A percentile compares a stretch with the other conserved stretches of the same genome.
phyloP scores from a whole-genome alignment of 371 early-diverging fungal species.

The Lichtheimia hyalospora region DNA sequence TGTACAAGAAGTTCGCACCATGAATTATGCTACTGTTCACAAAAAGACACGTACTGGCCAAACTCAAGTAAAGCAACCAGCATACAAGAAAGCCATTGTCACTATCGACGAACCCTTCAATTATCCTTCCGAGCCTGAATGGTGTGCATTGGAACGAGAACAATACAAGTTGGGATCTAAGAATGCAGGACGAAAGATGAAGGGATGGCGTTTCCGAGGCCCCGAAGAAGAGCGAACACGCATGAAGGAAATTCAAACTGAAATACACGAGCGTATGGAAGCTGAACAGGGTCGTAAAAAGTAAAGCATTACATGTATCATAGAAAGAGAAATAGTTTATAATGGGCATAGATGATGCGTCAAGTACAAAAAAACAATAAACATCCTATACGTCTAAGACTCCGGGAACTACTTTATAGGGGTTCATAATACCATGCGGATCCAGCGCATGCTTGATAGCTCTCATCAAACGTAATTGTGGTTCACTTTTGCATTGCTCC shows the following conservation, averaged over 20 bases:
- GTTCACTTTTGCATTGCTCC: slow-evolving; percentile 47
- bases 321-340: no score
- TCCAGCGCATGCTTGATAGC: slow-evolving; percentile 58
- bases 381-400: not conserved
- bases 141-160: slow-evolving; percentile 35
- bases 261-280: slow-evolving; percentile 17
- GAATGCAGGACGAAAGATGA: slow-evolving; percentile 60
- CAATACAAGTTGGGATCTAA: slow-evolving; percentile 60
- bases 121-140: slow-evolving; percentile 74
- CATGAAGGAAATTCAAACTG: slow-evolving; percentile 26
- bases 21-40: slow-evolving; percentile 70
- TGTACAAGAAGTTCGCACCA: slow-evolving; percentile 88
- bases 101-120: slow-evolving; percentile 81
- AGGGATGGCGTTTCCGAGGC: slow-evolving; percentile 76
- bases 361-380: not conserved
- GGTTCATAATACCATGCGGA: slow-evolving; percentile 68
- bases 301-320: slow-evolving; percentile 2
- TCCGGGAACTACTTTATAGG: slow-evolving; percentile 56
- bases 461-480: slow-evolving; percentile 53
- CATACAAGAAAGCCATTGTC: slow-evolving; percentile 92
- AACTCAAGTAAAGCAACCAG: slow-evolving; percentile 40
- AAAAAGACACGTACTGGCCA: slow-evolving; percentile 54
- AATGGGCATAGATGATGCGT: no score
- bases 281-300: slow-evolving; percentile 16
- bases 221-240: slow-evolving; percentile 33